Evolutionary conservation across 2,329 filamentous ascomycete genomes (phyloP), one percentile per base, ranked within the genome.

Genomic region (Tricladium varicosporioides): DNA sequence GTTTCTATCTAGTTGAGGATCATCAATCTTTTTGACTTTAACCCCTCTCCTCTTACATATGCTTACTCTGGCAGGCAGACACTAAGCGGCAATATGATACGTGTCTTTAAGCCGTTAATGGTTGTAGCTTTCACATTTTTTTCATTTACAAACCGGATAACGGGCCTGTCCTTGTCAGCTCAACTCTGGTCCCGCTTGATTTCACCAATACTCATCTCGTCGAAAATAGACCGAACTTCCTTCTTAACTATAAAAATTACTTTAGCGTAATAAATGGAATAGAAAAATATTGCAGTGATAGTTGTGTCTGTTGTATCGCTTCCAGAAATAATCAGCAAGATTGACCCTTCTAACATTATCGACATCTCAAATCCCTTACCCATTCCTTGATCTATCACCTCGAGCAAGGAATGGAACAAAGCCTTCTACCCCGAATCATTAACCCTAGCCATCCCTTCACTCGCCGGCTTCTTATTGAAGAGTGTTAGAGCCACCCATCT

Each of bases 401-500:
- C 86, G 58, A 91, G 80, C 10, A 91, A 79, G 70, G 90, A 85
- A 72, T 89, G 86, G 74, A 91, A 90, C 75, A 91, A 90, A 69
- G 91, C 88, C 56, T 86, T 84, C 18, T 60, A 22, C 84, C 85
- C 48, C 80, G 63, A 64, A 15, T 85, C 62, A 82, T 83, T 62
- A 27, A 85, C 85, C 22, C 87, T 74, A 59, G 84, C 83, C 49
- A 85, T 88, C 19, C 87, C 80, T 66, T 89, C 83, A 13, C 80
- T 80, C 43, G 88, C 79, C 71, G 89, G 87, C 1, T 78, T 82
- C 56, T 80, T 81, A 57, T 78, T 84, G 72, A 91, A 89, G 52
- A 91, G 76, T 84, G 71, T 89, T 87, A 32, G 91, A 76, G 59
- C 82, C 80, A 66, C 65, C 67, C 51, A 0, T 10, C n/a, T 40